Evolutionary conservation across 768 basidiomycete species (phyloP), one percentile per base, ranked within the genome.

Genomic region (Mycena floridula): DNA sequence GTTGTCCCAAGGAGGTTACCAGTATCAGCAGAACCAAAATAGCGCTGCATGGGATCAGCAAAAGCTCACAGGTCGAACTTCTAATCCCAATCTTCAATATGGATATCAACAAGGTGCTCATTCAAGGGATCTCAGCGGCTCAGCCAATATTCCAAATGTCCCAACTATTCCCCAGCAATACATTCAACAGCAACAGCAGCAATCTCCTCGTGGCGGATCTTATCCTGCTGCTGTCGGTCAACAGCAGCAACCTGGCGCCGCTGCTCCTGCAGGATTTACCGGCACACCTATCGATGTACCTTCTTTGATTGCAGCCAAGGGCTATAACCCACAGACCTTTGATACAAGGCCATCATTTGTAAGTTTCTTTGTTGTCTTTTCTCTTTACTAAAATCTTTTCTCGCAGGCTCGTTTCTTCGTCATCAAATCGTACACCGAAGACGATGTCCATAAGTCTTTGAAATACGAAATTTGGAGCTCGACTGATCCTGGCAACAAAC

Each of bases 391-490:
- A 18, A 46, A 43, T 47, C 23, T 26, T 21, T 32, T 26, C 21
- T 51, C 50, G 5, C 48, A 91, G 83, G 92, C 95, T 3, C 77
- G 94, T 13, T 98, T 76, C 67, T 97, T 97, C 58, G 95, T 98
- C 25, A 98, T 99, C 74, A 99, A 99, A 62, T 95, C 91, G 0
- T 99, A 94, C 66, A 98, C 96, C 1, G 95, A 98, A 63, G 96
- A 97, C 57, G 95, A 99, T 58, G 95, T 99, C 1, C 95, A 98
- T 68, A 99, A 99, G 63, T 94, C 90, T 13, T 75, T 96, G 56
- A 95, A 95, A 57, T 94, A 95, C 53, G 93, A 95, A 62, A 96
- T 97, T 40, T 96, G 94, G 94, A 91, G 90, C 49, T 95, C 92
- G 7, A 96, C 94, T 0, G 91, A 93, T 59, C 88, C 92, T 1